Percentiles rank a stretch among this genome's conserved stretches.
Conservation (phyloP, 306 rosid species). For the Mimosa pudica region DNA sequence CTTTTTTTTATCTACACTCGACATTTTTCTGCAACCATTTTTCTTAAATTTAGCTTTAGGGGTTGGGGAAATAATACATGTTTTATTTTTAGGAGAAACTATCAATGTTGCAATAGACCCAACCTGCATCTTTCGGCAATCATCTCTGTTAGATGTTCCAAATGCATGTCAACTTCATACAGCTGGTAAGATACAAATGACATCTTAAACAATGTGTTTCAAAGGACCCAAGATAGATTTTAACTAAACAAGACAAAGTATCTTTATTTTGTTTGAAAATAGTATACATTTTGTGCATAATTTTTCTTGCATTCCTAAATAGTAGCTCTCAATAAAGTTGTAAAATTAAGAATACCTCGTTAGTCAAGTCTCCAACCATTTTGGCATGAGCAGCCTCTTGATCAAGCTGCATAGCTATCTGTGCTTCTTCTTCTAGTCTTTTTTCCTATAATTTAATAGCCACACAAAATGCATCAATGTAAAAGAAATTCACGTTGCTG, state of each 20-base stretch:
- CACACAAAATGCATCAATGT: conserved; percentile 11
- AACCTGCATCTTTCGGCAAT: conserved; percentile 87
- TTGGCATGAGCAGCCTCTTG: conserved; percentile 84
- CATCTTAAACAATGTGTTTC: conserved; percentile 14
- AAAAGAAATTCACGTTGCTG: conserved; percentile 2
- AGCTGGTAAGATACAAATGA: conserved; percentile 59
- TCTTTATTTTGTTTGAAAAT: conserved; percentile 16
- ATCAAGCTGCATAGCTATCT: conserved; percentile 69
- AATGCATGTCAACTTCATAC: conserved; percentile 64
- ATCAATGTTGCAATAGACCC: conserved; percentile 30
- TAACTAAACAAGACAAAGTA: conserved; percentile 3
- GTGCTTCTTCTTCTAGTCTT: conserved; percentile 74
- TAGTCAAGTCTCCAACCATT: conserved; percentile 75
- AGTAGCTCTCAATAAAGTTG: conserved; percentile 18
- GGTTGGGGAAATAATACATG: neutral
- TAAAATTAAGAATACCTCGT: conserved; percentile 56
- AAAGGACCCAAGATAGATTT: neutral
- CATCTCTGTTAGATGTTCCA: conserved; percentile 79
- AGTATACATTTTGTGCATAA: neutral
- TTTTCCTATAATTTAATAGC: conserved; percentile 62
- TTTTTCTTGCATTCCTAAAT: conserved; percentile 6
- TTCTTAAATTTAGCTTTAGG: conserved; percentile 34
- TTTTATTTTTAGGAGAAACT: neutral
- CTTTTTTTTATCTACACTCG: conserved; percentile 79
- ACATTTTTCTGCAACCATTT: conserved; percentile 61